Conservation (phyloP, 768 basidiomycete species). For the Hypholoma sublateritium region DNA sequence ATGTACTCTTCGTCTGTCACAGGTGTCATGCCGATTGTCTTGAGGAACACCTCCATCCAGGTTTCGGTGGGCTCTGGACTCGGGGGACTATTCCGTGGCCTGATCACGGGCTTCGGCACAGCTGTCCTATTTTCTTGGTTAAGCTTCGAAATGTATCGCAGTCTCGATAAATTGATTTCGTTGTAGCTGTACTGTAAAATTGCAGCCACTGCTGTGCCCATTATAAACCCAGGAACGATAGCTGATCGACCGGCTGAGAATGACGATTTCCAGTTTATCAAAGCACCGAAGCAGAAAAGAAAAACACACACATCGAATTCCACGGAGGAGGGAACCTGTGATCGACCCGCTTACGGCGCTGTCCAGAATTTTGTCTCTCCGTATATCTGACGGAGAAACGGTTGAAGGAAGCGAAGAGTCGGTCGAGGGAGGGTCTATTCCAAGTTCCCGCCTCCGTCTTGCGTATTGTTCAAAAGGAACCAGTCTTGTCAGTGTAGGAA, state of each 20-base stretch:
- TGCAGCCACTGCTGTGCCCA: constrained; percentile 57
- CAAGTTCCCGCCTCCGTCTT: constrained; percentile 35
- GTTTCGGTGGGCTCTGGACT: constrained; percentile 15
- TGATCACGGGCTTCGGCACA: constrained; percentile 1
- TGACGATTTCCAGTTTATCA: constrained; percentile 1
- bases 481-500: constrained; percentile 53
- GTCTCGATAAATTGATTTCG: constrained; percentile 58
- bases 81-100: constrained; percentile 3
- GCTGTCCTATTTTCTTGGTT: constrained; percentile 18
- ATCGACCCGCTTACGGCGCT: constrained; percentile 71
- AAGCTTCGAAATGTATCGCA: constrained; percentile 53
- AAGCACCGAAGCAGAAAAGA: neutral
- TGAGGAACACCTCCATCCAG: constrained; percentile 40
- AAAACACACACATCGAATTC: constrained; percentile 51
- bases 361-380: constrained; percentile 64
- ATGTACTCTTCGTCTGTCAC: constrained; percentile 78
- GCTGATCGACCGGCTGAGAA: constrained; percentile 61
- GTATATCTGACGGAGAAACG: constrained; percentile 51
- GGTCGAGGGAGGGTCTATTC: constrained; percentile 13
- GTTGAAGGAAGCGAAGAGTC: constrained; percentile 2
- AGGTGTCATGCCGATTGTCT: constrained; percentile 48
- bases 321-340: constrained; percentile 60
- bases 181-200: constrained; percentile 71
- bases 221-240: constrained; percentile 57
- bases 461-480: constrained; percentile 50